Base-by-base conservation (phyloP, 208 protist genomes). In the Crithidia acanthocephali region DNA sequence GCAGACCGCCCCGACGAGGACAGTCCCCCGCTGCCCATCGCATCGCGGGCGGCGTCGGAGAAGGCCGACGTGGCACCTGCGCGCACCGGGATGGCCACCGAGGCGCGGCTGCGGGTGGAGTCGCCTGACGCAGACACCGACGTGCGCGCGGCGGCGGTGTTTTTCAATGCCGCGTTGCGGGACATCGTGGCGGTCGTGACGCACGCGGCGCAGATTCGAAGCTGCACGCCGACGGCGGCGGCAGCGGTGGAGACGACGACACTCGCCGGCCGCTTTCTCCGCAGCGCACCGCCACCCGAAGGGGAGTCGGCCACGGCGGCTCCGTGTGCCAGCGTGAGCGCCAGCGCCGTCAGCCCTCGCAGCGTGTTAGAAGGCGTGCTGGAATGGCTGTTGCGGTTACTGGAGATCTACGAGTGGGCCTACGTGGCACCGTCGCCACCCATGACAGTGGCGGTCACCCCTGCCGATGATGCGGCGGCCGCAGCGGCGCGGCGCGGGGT, bases 341-440 rank as follows among this genome's bases (percentile, higher is more conserved):
- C 66, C 18, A 44, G 69, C n/a, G 59, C 72, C 2, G 76, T 88
- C 30, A 88, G 73, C 3, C 76, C 72, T 16, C 64, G 76, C 56
- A 84, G 62, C 52, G 77, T 89, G 4, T 40, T 92, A 25, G 68
- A 77, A 22, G 83, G 81, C 2, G 62, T 79, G 22, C 52, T 85
- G 50, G 28, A 62, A 2, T 84, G 78, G 78, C 37, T 92, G n/a
- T 59, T 42, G 35, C 42, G 45, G 16, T 56, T 92, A 23, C 52
- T 81, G 8, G 33, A 61, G 18, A 78, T 81, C 11, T 74, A 52
- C 30, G 66, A 77, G 44, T 75, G 63, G 61, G 1, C 72, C 22
- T 79, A 79, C 58, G 51, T 69, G 20, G 62, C 22, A 44, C 48
- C 64, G 37, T 52, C 52, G 18, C 42, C 70, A 16, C 18, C 58